Evolutionary conservation across 2,329 filamentous ascomycete genomes (phyloP).

Genomic region (Lasiodiplodia citricola): DNA sequence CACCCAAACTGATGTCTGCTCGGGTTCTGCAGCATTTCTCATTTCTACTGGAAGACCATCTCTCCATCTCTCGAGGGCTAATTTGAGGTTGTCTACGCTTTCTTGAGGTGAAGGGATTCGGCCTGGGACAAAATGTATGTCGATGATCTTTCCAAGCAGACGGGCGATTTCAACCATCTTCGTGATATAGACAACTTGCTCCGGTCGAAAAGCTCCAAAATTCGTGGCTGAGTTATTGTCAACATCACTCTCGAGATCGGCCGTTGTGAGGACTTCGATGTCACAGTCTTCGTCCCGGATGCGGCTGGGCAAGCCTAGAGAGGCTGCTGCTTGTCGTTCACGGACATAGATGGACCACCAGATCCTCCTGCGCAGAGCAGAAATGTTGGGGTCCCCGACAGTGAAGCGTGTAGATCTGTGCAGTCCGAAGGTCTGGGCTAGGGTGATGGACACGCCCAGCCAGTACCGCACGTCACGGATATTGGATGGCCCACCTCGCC

Average conservation of each 20-base stretch:
- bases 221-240: slow-evolving; percentile 33
- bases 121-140: slow-evolving; percentile 10
- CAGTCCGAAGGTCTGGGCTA: slow-evolving; percentile 57
- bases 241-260: slow-evolving; percentile 46
- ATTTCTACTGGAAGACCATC: background rate
- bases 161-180: slow-evolving; percentile 5
- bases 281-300: slow-evolving; percentile 59
- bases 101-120: background rate
- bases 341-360: slow-evolving; percentile 63
- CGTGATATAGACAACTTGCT: slow-evolving; percentile 34
- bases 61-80: background rate
- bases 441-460: slow-evolving; percentile 54
- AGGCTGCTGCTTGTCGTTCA: slow-evolving; percentile 55
- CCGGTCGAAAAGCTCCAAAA: slow-evolving; percentile 40
- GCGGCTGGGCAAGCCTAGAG: slow-evolving; percentile 53
- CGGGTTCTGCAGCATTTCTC: background rate
- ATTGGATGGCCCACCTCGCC: slow-evolving; percentile 53
- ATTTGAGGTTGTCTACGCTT: background rate
- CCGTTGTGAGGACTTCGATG: slow-evolving; percentile 44
- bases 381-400: slow-evolving; percentile 34
- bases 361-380: slow-evolving; percentile 53
- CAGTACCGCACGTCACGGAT: slow-evolving; percentile 45
- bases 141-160: background rate
- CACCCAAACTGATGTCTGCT: background rate
- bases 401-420: slow-evolving; percentile 45